Evolutionary conservation across 2,329 filamentous ascomycete species (phyloP).

Genomic region (Alternaria consortialis): DNA sequence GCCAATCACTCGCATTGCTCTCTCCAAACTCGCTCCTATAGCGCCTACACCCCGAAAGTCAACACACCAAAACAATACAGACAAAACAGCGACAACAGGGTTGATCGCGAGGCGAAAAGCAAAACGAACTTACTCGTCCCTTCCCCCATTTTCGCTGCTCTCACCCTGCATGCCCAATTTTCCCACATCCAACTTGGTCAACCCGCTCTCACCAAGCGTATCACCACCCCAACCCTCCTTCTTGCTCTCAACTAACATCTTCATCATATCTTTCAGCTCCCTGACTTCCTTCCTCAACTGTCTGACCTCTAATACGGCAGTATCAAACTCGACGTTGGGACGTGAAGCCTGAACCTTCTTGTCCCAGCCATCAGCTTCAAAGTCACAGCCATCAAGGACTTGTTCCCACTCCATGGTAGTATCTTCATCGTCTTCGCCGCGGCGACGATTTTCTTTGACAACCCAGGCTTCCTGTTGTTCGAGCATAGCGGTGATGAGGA

Average conservation of each 20-base stretch:
- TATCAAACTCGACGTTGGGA: conserved; percentile 83
- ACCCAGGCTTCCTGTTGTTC: conserved; percentile 58
- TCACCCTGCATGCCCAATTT: conserved; percentile 27
- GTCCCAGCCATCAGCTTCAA: conserved; percentile 84
- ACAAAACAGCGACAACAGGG: neutral
- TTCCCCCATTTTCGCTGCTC: conserved; percentile 35
- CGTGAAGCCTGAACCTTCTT: conserved; percentile 79
- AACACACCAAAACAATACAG: conserved; percentile 5
- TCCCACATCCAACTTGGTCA: conserved; percentile 30
- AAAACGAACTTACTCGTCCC: conserved; percentile 32
- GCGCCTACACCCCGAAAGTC: conserved; percentile 15
- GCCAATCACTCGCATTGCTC: conserved; percentile 33
- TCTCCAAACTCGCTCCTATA: conserved; percentile 34
- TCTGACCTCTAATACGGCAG: conserved; percentile 71
- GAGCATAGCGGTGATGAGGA: conserved; percentile 77
- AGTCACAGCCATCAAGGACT: conserved; percentile 73
- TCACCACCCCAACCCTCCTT: conserved; percentile 40
- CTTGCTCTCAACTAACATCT: conserved; percentile 32
- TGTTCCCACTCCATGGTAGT: conserved; percentile 94
- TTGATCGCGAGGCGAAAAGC: neutral
- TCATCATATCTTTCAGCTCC: conserved; percentile 55
- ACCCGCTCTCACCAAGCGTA: conserved; percentile 40
- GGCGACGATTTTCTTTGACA: conserved; percentile 76
- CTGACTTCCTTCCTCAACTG: conserved; percentile 56
- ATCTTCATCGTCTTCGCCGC: conserved; percentile 91